Conservation (phyloP, 2,329 filamentous ascomycete genomes). For the Escovopsis sp. region DNA sequence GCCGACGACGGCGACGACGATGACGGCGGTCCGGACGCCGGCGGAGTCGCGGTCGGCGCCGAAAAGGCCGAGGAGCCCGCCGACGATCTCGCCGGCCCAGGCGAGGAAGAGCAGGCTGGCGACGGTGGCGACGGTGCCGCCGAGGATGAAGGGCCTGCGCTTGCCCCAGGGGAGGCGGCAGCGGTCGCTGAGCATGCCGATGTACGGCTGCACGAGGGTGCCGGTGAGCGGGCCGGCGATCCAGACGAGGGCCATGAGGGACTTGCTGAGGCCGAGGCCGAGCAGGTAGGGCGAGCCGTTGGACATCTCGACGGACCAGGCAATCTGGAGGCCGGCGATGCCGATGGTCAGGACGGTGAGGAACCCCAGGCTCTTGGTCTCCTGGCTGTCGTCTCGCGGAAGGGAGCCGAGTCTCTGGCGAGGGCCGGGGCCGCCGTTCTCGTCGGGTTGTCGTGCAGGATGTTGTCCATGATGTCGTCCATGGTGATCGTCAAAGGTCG, state of each 20-base stretch:
- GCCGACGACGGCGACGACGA: slow-evolving; percentile 67
- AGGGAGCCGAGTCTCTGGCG: no score
- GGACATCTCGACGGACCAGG: slow-evolving; percentile 89
- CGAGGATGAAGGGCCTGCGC: slow-evolving; percentile 68
- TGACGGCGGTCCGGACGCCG: slow-evolving; percentile 49
- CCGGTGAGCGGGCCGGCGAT: slow-evolving; percentile 69
- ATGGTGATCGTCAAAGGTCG: no score
- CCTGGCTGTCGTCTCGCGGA: slow-evolving; percentile 32
- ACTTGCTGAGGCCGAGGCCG: slow-evolving; percentile 69
- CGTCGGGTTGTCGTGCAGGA: no score
- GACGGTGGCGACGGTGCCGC: slow-evolving; percentile 51
- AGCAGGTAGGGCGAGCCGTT: slow-evolving; percentile 79
- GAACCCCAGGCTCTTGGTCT: slow-evolving; percentile 72
- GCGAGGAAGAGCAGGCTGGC: slow-evolving; percentile 53
- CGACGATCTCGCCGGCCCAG: slow-evolving; percentile 60
- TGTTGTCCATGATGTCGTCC: no score
- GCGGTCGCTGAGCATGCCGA: slow-evolving; percentile 68
- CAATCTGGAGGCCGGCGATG: slow-evolving; percentile 80
- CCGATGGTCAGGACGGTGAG: slow-evolving; percentile 73
- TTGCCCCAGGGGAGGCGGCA: slow-evolving; percentile 62
- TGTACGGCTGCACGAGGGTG: slow-evolving; percentile 65
- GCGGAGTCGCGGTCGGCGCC: slow-evolving; percentile 51
- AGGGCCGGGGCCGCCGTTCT: no score
- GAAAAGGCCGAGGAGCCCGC: slow-evolving; percentile 51
- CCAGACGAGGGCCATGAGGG: slow-evolving; percentile 71